Conservation (phyloP, 805 yeast species). For the Pichia nanzhaoensis region DNA sequence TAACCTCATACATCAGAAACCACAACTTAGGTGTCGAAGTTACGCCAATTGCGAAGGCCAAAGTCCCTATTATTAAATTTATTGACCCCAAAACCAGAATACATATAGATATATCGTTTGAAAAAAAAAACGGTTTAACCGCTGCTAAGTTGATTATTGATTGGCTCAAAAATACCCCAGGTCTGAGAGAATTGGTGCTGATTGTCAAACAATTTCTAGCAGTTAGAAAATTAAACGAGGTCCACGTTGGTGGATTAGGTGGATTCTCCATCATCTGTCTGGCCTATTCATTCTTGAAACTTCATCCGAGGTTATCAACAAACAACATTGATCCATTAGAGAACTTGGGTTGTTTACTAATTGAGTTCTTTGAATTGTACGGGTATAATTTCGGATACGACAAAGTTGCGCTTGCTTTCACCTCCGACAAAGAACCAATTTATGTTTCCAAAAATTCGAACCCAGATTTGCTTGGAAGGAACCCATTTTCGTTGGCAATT, state of each 20-base stretch:
- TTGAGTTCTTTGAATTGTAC: constrained; percentile 88
- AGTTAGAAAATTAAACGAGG: constrained; percentile 73
- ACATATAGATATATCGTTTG: constrained; percentile 87
- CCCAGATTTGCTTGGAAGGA: constrained; percentile 36
- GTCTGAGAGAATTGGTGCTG: constrained; percentile 73
- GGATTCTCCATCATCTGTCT: constrained; percentile 90
- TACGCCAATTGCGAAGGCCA: constrained; percentile 82
- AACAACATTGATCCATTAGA: constrained; percentile 59
- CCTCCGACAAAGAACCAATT: constrained; percentile 42
- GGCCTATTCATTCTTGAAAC: constrained; percentile 65
- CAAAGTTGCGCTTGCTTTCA: constrained; percentile 60
- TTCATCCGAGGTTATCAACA: constrained; percentile 74
- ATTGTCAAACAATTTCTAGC: constrained; percentile 80
- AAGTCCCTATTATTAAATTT: constrained; percentile 91
- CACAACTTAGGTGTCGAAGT: constrained; percentile 59
- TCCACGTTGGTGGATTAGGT: constrained; percentile 90
- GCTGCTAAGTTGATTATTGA: constrained; percentile 72
- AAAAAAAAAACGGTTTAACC: constrained; percentile 70
- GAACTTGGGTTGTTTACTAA: constrained; percentile 77
- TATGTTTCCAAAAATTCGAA: constrained; percentile 52
- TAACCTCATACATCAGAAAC: constrained; percentile 62
- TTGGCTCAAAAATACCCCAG: constrained; percentile 73
- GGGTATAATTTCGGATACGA: constrained; percentile 88
- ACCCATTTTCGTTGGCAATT: constrained; percentile 61
- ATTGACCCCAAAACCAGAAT: constrained; percentile 65